Base-by-base conservation (phyloP, 2,329 filamentous ascomycete genomes). In the Aspergillus amoenus region DNA sequence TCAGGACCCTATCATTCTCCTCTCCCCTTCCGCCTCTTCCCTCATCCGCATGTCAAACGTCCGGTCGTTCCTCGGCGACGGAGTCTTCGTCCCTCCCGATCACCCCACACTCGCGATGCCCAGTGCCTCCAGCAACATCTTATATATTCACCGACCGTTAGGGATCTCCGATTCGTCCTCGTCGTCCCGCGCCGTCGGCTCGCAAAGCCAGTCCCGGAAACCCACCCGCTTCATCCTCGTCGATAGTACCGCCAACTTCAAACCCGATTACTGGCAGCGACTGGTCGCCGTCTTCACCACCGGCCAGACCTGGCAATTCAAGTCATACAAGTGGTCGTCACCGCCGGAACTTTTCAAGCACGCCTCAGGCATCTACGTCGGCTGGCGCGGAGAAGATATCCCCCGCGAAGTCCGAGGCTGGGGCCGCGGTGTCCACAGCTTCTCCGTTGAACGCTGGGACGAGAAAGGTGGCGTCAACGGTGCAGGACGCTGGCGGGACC, bases 251-350 rank as follows among this genome's bases (percentile, higher is more conserved):
- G 88, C 95, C 70, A 89, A 94, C 73, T 99, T 99, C 83, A 96
- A 96, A 74, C 94, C 94, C 0, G 93, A 97, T 71, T 97, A 97
- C 80, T 99, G 94, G 94, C 88, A 88, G 68, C 88, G 93, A 51
- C 89, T 99, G 6, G 94, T 97, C 2, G 94, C 90, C 12, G 93
- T 99, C 56, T 97, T 99, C 78, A 99, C 94, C 0, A 99, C 94
- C 0, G 94, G 94, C 34, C 94, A 99, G 78, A 87, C 89, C 9
- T 99, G 94, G 94, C 94, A 99, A 77, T 99, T 99, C 79, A 96
- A 97, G 78, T 90, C 87, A 65, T 99, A 99, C 83, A 96, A 96
- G 76, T 99, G 94, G 91, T 88, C 88, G 65, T 88, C 89, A 55
- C 90, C 94, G 0, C 83, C 87, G 13, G 94, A 97, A 70, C 81